Evolutionary conservation across 176 grass and related monocot species (phyloP).

Genomic region (Rhynchospora tenuis): DNA sequence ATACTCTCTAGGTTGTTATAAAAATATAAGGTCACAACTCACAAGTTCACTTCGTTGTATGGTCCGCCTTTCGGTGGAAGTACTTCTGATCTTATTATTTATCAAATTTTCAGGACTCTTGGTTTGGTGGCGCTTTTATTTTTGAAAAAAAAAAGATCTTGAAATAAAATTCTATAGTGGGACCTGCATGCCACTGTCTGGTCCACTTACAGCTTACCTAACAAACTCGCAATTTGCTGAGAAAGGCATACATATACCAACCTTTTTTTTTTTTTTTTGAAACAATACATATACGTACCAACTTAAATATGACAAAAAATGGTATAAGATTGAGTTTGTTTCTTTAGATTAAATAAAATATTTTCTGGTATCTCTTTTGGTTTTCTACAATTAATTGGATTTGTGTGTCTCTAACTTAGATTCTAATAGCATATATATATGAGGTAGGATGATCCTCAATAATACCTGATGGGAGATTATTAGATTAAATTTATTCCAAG

Average conservation of each 20-base stretch:
- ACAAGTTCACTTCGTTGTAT: not conserved
- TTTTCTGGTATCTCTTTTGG: not conserved
- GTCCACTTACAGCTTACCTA: slow-evolving; percentile 11
- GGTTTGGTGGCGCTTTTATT: not conserved
- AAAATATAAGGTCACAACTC: not conserved
- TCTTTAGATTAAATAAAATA: not conserved
- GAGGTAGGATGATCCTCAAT: not conserved
- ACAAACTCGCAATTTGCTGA: not conserved
- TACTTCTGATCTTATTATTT: not conserved
- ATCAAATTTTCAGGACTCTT: not conserved
- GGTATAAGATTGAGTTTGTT: not conserved
- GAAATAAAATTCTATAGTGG: not conserved
- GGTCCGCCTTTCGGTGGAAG: not conserved
- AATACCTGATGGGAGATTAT: not conserved
- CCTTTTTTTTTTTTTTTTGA: no score
- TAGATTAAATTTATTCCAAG: no score
- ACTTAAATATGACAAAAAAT: not conserved
- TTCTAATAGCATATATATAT: not conserved
- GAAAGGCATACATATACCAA: not conserved
- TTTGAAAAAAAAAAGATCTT: not conserved
- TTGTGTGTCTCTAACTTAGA: not conserved
- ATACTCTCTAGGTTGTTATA: no score
- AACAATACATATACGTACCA: no score
- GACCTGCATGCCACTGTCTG: not conserved
- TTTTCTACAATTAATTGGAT: not conserved